Percentiles rank a stretch among this genome's conserved stretches.
Conservation (phyloP, 2,329 filamentous ascomycete species). For the Colletotrichum noveboracense region DNA sequence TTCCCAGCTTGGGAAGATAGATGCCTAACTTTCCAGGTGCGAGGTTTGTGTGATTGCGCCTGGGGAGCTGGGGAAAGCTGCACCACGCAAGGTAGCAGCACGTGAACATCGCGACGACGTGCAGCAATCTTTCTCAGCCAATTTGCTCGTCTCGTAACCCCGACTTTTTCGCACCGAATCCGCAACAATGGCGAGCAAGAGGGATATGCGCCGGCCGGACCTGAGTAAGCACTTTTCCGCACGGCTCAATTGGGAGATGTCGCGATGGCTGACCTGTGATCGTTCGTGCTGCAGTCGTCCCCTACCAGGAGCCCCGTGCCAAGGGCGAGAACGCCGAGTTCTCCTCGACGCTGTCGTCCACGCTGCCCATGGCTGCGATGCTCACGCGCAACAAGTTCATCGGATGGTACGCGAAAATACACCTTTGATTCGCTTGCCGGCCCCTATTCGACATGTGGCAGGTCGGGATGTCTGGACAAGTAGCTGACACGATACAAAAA, state of each 20-base stretch:
- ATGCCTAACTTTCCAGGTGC: not conserved
- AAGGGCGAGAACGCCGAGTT: conserved; percentile 72
- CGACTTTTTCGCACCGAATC: not conserved
- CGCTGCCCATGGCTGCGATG: conserved; percentile 94
- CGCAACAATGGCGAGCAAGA: conserved; percentile 66
- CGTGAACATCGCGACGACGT: not conserved
- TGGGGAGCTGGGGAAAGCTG: conserved; percentile 15
- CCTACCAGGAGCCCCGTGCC: conserved; percentile 78
- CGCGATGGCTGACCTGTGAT: not conserved
- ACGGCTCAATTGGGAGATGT: not conserved
- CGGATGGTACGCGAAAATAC: conserved; percentile 56
- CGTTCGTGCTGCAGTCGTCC: conserved; percentile 68
- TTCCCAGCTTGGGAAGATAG: not conserved
- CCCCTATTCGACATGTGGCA: not conserved
- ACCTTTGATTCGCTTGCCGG: too few relatives aligned
- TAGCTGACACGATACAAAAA: not conserved
- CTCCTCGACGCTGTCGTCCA: conserved; percentile 73
- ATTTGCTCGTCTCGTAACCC: not conserved
- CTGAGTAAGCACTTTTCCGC: conserved; percentile 61
- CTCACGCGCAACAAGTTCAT: conserved; percentile 88
- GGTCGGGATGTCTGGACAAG: not conserved
- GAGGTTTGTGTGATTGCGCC: not conserved
- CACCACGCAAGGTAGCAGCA: not conserved
- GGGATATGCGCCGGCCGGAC: conserved; percentile 78
- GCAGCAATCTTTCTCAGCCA: not conserved